Base-by-base conservation (phyloP, 768 basidiomycete species). In the Favolaschia claudopus region DNA sequence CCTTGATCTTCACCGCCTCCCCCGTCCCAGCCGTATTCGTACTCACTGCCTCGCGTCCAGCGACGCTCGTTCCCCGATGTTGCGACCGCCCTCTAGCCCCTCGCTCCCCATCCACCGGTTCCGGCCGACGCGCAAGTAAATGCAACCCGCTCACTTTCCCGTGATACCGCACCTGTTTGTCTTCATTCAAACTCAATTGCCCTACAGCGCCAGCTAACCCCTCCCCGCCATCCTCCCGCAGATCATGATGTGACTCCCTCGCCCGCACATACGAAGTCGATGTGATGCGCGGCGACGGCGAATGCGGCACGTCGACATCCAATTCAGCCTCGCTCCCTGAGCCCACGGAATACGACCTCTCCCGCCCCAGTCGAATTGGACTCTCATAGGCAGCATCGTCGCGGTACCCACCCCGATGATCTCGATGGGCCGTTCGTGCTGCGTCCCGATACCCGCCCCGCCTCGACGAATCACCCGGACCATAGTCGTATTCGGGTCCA, bases 161-260 rank as follows among this genome's bases (percentile, higher is more conserved):
- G 67, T 96, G 94, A 72, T 89, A 95, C 33, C 94, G 78, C 13
- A 96, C 86, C 70, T 95, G 87, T 54, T 86, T 83, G 51, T 95
- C 91, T 76, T 96, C 94, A 67, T 96, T 94, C 65, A 96, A 67
- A 62, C 90, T 92, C 57, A 96, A 78, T 74, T 95, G 93, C 3
- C 94, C 94, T 5, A 95, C 83, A 27, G 92, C 93, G 55, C 88
- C 86, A 29, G 83, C 80, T 4, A 89, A 70, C 50, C 82, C 80
- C 38, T 81, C 80, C 33, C 47, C 45, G 5, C 27, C 51, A 10
- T 17, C 32, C 52, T 12, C 48, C 55, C 25, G 58, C 58, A 19
- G 72, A 71, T 8, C 70, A 69, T 19, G 72, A 72, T 13, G n/a
- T 27, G 45, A 19, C 12, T 17, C 24, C 8, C 43, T 24, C 54